Conservation (phyloP, 345 rosid species). For the Euphorbia peplus region DNA sequence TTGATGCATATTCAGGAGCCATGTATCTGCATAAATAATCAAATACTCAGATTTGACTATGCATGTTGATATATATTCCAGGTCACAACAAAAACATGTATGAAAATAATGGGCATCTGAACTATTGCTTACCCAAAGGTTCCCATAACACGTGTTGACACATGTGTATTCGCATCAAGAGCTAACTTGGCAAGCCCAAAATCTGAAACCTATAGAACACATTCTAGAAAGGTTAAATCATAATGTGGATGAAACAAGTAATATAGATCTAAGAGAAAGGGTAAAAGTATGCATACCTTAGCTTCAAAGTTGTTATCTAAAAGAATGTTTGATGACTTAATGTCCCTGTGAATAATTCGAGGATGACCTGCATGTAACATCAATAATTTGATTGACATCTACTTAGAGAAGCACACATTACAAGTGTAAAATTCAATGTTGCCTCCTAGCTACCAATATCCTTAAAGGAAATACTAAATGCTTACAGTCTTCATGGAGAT, state of each 20-base stretch:
- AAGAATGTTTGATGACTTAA: constrained; percentile 95
- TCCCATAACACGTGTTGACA: constrained; percentile 96
- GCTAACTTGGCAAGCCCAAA: constrained; percentile 97
- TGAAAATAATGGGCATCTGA: neutral
- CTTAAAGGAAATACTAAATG: constrained; percentile 30
- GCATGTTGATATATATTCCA: neutral
- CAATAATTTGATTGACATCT: constrained; percentile 15
- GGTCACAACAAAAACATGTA: neutral
- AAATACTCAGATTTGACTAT: constrained; percentile 11
- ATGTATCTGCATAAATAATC: constrained; percentile 56
- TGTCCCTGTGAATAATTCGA: constrained; percentile 92
- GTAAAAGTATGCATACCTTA: constrained; percentile 41
- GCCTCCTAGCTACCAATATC: constrained; percentile 1
- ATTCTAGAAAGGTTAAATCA: constrained; percentile 24
- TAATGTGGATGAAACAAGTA: constrained; percentile 9
- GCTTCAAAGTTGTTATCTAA: constrained; percentile 84
- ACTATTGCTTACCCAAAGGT: constrained; percentile 76
- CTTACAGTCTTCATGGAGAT: constrained; percentile 98
- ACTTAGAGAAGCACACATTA: neutral
- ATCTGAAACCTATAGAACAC: constrained; percentile 77
- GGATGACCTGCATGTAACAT: constrained; percentile 61
- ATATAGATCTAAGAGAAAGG: constrained; percentile 8
- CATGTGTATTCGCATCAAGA: constrained; percentile 76
- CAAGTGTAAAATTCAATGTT: neutral
- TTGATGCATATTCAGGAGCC: constrained; percentile 99